Percentiles rank a stretch among this genome's conserved stretches.
phyloP scores from a whole-genome alignment of 2,329 filamentous ascomycete species.

The Ophiostoma ulmi region DNA sequence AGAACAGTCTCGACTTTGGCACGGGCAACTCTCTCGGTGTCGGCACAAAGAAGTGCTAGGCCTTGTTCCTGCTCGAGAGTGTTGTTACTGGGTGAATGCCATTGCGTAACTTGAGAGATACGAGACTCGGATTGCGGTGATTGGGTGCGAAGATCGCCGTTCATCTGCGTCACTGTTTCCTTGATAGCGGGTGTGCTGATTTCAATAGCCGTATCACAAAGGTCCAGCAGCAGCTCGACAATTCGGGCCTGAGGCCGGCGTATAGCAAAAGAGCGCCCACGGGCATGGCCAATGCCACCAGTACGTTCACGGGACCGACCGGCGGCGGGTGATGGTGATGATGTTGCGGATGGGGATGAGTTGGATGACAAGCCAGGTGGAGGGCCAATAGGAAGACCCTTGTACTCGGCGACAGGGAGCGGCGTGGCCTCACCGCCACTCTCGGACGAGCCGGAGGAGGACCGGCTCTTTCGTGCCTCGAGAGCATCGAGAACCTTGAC shows the following conservation, averaged over 20 bases:
- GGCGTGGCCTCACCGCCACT: conserved; percentile 40
- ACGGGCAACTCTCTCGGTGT: conserved; percentile 78
- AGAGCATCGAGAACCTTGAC: conserved; percentile 91
- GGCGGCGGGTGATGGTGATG: conserved; percentile 65
- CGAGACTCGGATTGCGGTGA: conserved; percentile 94
- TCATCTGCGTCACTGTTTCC: conserved; percentile 61
- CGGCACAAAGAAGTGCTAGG: conserved; percentile 76
- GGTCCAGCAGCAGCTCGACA: conserved; percentile 86
- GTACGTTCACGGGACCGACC: conserved; percentile 68
- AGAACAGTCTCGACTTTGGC: conserved; percentile 91
- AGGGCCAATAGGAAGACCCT: conserved; percentile 77
- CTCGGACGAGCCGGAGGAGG: conserved; percentile 38
- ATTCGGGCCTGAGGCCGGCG: conserved; percentile 86
- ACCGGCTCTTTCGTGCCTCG: conserved; percentile 68
- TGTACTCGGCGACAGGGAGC: conserved; percentile 70
- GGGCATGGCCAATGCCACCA: conserved; percentile 68
- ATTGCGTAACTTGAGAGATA: conserved; percentile 89
- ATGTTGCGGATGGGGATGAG: conserved; percentile 36
- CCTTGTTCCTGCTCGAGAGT: conserved; percentile 92
- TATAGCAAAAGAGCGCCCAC: conserved; percentile 84
- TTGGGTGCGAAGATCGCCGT: conserved; percentile 80
- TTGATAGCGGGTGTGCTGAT: conserved; percentile 93
- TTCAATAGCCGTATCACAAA: conserved; percentile 92
- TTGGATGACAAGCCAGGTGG: conserved; percentile 53
- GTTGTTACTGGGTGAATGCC: conserved; percentile 90